phyloP scores from a whole-genome alignment of 768 basidiomycete species.

The Boletus coccyginus region DNA sequence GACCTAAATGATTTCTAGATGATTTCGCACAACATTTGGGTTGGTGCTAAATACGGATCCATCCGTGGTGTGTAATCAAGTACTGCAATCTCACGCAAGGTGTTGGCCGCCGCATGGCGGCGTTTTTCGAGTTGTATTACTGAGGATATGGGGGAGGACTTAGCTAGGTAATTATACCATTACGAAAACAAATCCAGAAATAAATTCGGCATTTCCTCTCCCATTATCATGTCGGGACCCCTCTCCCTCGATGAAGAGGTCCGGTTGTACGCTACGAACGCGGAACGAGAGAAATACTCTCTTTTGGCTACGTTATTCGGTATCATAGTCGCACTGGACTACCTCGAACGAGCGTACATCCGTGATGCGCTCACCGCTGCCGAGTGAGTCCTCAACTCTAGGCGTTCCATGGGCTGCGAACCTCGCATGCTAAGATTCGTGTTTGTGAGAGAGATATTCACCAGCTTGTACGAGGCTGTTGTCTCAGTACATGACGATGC shows the following conservation, averaged over 20 bases:
- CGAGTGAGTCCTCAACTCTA: conserved; percentile 59
- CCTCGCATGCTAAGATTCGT: conserved; percentile 5
- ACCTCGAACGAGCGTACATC: conserved; percentile 93
- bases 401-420: neutral
- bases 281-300: conserved; percentile 86
- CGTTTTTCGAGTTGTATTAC: too few relatives aligned
- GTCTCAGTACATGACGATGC: conserved; percentile 96
- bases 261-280: conserved; percentile 80
- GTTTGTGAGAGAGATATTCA: conserved; percentile 71
- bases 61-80: too few relatives aligned
- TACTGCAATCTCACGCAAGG: too few relatives aligned
- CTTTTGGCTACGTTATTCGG: conserved; percentile 88
- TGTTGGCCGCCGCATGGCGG: too few relatives aligned
- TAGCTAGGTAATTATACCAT: neutral
- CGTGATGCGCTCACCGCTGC: conserved; percentile 87
- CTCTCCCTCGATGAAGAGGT: conserved; percentile 89
- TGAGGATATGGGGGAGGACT: neutral
- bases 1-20: too few relatives aligned
- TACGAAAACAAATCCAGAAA: neutral
- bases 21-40: too few relatives aligned
- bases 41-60: too few relatives aligned
- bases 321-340: conserved; percentile 88
- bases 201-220: neutral
- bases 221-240: conserved; percentile 29
- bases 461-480: conserved; percentile 93